A percentile compares a stretch with the other conserved stretches of the same genome.
Evolutionary conservation across 441 rosid species (phyloP).

Genomic region (Brassica balearica): DNA sequence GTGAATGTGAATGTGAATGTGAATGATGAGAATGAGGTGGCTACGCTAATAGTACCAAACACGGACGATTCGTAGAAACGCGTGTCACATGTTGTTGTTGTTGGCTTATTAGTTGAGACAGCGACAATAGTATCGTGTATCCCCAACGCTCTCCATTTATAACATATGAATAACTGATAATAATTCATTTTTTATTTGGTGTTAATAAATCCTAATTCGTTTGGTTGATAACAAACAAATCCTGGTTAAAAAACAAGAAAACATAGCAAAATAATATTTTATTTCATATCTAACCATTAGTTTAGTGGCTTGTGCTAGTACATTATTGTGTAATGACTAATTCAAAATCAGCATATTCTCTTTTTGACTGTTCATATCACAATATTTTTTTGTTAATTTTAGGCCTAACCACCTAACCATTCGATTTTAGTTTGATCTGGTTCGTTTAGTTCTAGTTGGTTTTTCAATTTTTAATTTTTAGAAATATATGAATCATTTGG

Average conservation of each 20-base stretch:
- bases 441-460: no score
- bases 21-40: conserved; percentile 23
- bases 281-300: conserved; percentile 10
- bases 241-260: background rate
- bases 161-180: background rate
- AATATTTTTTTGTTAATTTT: no score
- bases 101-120: conserved; percentile 26
- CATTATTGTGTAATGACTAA: background rate
- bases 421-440: no score
- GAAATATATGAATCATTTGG: no score
- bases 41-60: conserved; percentile 33
- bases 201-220: background rate
- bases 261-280: background rate
- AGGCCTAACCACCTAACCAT: no score
- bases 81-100: conserved; percentile 32
- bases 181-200: background rate
- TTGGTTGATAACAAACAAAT: conserved; percentile 5
- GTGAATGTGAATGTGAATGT: background rate
- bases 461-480: no score
- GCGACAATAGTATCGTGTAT: conserved; percentile 11
- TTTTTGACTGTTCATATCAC: no score
- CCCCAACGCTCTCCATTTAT: conserved; percentile 28
- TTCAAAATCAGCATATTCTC: no score
- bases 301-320: background rate
- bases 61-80: conserved; percentile 40